Evolutionary conservation across 345 rosid species (phyloP).

Genomic region (Rhizophora mangle): DNA sequence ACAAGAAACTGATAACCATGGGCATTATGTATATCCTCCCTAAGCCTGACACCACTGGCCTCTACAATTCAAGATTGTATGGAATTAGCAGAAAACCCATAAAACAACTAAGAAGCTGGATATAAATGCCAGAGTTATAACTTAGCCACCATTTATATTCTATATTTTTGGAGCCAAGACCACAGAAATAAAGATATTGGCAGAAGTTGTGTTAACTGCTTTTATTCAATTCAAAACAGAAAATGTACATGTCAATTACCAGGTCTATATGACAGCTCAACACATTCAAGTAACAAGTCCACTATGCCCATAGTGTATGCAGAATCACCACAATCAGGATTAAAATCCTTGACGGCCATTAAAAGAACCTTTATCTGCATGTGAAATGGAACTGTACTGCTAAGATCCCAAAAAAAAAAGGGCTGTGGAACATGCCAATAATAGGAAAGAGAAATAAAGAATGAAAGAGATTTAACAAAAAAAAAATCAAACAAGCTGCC

Average conservation of each 20-base stretch:
- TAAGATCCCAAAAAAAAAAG: not conserved
- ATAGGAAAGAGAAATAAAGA: too few relatives aligned
- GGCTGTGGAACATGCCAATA: not conserved
- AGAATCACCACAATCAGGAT: slow-evolving; percentile 81
- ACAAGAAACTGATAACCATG: slow-evolving; percentile 99
- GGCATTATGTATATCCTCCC: slow-evolving; percentile 97
- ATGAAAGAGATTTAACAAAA: not conserved
- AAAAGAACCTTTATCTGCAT: slow-evolving; percentile 90
- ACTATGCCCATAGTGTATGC: slow-evolving; percentile 97
- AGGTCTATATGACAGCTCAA: slow-evolving; percentile 90
- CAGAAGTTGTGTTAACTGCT: not conserved
- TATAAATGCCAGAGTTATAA: slow-evolving; percentile 1
- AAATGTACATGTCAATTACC: slow-evolving; percentile 47
- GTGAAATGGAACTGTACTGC: slow-evolving; percentile 18
- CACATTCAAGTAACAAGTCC: slow-evolving; percentile 97
- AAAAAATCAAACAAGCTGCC: too few relatives aligned
- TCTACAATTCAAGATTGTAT: slow-evolving; percentile 55
- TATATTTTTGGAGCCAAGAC: slow-evolving; percentile 1
- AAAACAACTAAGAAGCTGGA: slow-evolving; percentile 3
- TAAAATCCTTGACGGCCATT: slow-evolving; percentile 92
- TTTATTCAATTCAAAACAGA: not conserved
- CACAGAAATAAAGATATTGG: not conserved
- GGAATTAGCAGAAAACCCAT: slow-evolving; percentile 25
- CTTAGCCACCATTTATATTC: slow-evolving; percentile 3
- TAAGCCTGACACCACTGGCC: slow-evolving; percentile 83